Evolutionary conservation across 2,329 filamentous ascomycete genomes (phyloP).

Genomic region (Monosporascus sp.): DNA sequence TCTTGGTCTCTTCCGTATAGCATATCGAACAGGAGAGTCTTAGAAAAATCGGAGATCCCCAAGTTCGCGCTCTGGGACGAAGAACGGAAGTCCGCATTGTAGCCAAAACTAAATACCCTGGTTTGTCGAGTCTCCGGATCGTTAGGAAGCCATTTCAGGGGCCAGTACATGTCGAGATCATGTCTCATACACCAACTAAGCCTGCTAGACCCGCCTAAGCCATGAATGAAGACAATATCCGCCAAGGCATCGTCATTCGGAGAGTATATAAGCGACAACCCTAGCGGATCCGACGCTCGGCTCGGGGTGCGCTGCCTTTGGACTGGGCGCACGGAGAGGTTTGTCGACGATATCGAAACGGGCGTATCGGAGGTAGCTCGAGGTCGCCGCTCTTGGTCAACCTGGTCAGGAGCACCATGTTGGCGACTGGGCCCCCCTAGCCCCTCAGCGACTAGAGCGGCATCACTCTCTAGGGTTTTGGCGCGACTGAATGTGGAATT

Average conservation of each 20-base stretch:
- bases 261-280: neutral
- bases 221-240: slow-evolving; percentile 7
- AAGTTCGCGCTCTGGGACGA: neutral
- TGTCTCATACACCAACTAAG: slow-evolving; percentile 9
- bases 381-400: too few species aligned
- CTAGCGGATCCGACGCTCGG: neutral
- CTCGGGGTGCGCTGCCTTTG: neutral
- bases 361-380: neutral
- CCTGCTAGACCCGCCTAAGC: slow-evolving; percentile 6
- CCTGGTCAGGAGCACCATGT: too few species aligned
- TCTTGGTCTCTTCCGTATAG: slow-evolving; percentile 2
- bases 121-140: neutral
- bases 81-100: slow-evolving; percentile 5
- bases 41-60: slow-evolving; percentile 5
- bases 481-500: neutral
- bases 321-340: neutral
- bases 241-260: neutral
- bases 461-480: neutral
- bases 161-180: slow-evolving; percentile 7
- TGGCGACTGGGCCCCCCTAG: neutral
- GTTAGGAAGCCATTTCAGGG: slow-evolving; percentile 3
- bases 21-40: slow-evolving; percentile 7
- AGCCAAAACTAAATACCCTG: slow-evolving; percentile 5
- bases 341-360: neutral
- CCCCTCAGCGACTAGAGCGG: neutral